phyloP scores from a whole-genome alignment of 148 eudicot genomes.

The Nyssa sinensis region DNA sequence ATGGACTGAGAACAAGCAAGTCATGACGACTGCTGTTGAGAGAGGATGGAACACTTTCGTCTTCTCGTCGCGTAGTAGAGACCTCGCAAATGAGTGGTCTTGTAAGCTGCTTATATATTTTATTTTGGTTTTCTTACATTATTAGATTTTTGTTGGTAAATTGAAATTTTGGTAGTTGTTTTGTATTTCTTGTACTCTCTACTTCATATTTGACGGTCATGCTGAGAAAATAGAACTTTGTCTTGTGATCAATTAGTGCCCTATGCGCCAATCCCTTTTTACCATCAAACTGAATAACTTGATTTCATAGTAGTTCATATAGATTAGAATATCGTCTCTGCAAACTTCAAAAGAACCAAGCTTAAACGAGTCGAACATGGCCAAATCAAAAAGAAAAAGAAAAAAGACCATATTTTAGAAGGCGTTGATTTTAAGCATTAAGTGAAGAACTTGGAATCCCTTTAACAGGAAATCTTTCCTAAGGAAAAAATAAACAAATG shows the following conservation, averaged over 20 bases:
- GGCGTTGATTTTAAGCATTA: not conserved
- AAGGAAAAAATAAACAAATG: not conserved
- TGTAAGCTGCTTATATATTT: conserved; percentile 33
- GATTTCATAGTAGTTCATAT: not conserved
- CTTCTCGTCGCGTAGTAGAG: conserved; percentile 39
- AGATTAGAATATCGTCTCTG: not conserved
- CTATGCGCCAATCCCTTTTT: not conserved
- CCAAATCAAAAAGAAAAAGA: no score
- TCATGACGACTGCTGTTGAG: conserved; percentile 87
- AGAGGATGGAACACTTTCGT: conserved; percentile 88
- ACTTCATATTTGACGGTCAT: not conserved
- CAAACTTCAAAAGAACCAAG: not conserved
- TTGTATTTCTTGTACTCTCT: not conserved
- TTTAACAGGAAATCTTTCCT: no score
- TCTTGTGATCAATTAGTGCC: not conserved
- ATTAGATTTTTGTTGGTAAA: not conserved
- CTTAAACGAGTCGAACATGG: not conserved
- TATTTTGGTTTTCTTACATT: not conserved
- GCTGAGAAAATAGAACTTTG: not conserved
- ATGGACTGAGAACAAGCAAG: conserved; percentile 86
- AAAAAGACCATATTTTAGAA: no score
- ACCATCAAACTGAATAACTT: not conserved
- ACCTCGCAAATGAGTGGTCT: conserved; percentile 69
- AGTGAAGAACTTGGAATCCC: not conserved
- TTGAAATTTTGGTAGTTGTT: not conserved